Conservation (phyloP, 257 asterid species). For the Paulownia fortunei region DNA sequence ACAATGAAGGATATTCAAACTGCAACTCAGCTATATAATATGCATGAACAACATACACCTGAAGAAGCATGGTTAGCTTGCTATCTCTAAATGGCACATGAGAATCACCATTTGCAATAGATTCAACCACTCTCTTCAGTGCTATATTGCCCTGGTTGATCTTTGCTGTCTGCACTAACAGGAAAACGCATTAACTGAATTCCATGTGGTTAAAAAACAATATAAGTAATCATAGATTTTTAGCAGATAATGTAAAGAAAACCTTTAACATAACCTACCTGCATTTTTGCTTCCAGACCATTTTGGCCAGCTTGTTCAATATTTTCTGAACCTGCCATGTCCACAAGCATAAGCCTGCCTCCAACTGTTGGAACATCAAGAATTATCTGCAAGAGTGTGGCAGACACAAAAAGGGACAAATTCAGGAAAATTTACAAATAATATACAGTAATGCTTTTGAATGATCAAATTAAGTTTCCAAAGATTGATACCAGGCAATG, state of each 20-base stretch:
- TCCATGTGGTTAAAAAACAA: background rate
- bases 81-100: constrained; percentile 98
- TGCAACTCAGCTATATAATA: background rate
- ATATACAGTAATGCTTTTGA: background rate
- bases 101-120: constrained; percentile 95
- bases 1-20: background rate
- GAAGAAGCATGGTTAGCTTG: constrained; percentile 98
- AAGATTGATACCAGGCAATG: constrained; percentile 81
- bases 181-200: background rate
- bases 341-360: constrained; percentile 94
- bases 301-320: constrained; percentile 97
- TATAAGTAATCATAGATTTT: background rate
- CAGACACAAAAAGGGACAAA: background rate
- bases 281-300: constrained; percentile 94
- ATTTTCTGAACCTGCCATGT: constrained; percentile 99
- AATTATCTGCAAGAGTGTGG: constrained; percentile 55
- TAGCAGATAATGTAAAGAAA: background rate
- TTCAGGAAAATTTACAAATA: background rate
- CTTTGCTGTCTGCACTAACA: constrained; percentile 76
- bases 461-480: constrained; percentile 7
- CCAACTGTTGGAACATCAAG: constrained; percentile 98
- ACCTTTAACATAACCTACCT: constrained; percentile 46
- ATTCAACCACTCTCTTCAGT: constrained; percentile 89
- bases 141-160: constrained; percentile 95
- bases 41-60: constrained; percentile 53